A percentile compares a stretch with the other conserved stretches of the same genome.
Evolutionary conservation across 306 rosid genomes (phyloP).

Genomic region (Purshia tridentata): DNA sequence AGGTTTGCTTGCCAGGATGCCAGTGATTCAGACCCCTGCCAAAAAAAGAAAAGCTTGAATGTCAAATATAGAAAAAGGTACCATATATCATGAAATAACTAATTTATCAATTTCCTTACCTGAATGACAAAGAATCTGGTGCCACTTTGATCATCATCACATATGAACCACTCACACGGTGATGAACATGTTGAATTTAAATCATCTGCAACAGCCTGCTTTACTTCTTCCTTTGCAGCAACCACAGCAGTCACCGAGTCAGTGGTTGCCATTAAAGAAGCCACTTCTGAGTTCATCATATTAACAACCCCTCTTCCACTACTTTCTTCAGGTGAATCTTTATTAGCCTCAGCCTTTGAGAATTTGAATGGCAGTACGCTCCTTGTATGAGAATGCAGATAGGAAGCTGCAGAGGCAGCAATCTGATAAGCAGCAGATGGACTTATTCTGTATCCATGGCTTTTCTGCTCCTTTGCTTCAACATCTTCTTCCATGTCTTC

Average conservation of each 20-base stretch:
- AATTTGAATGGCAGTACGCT: conserved; percentile 76
- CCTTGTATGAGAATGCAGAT: conserved; percentile 66
- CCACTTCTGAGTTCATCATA: conserved; percentile 58
- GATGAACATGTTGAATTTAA: conserved; percentile 71
- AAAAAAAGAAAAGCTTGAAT: conserved; percentile 3
- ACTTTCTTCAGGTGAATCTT: conserved; percentile 36
- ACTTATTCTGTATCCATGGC: conserved; percentile 48
- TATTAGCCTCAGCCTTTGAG: conserved; percentile 37
- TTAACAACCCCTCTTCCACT: conserved; percentile 27
- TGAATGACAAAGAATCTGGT: conserved; percentile 81
- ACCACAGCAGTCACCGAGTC: conserved; percentile 92
- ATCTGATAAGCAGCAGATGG: conserved; percentile 67
- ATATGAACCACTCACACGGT: conserved; percentile 90
- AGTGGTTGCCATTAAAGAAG: conserved; percentile 82
- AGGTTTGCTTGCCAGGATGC: conserved; percentile 99
- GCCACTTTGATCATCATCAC: conserved; percentile 71
- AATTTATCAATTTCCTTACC: conserved; percentile 35
- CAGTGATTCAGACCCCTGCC: conserved; percentile 89
- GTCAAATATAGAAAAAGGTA: not conserved
- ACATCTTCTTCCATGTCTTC: conserved; percentile 31
- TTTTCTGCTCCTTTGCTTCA: conserved; percentile 39
- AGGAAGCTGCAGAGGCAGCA: conserved; percentile 92
- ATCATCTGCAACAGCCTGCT: conserved; percentile 96
- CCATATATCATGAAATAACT: not conserved
- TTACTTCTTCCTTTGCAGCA: conserved; percentile 96